Base-by-base conservation (phyloP, 2,329 filamentous ascomycete genomes). In the Xylaria sp. region DNA sequence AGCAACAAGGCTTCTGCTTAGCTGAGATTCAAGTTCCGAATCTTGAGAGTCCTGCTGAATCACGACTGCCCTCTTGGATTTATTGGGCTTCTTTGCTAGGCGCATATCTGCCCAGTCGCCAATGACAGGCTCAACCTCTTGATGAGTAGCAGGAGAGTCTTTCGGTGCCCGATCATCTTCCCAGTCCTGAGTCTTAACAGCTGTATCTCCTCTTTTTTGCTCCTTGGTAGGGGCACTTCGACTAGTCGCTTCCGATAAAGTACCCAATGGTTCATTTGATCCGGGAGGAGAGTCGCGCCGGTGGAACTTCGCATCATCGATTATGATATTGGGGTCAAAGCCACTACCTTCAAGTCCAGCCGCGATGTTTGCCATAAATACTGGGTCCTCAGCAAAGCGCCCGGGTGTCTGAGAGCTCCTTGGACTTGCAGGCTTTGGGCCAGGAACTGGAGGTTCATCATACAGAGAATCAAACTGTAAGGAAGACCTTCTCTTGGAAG, bases 281-380 rank as follows among this genome's bases (percentile, higher is more conserved):
- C 86, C 86, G 3, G 89, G 89, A 8, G 90, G 89, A 0, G 90
- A 91, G 62, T 88, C 86, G 33, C 91, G 88, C 60, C 84, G 85
- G 71, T 88, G 88, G 75, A 90, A 93, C 1, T 79, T 82, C 0
- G 88, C 87, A 73, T 93, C 86, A 55, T 92, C 83, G 43, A 91
- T 90, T 55, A 93, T 89, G 66, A 93, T 88, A 49, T 91, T 86
- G 4, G 90, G 88, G 74, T 92, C 86, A 71, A 94, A 93, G 0
- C 91, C 91, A 55, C 89, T 87, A n/a, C 89, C 86, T 75, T 90
- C 82, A 58, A 92, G 83, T 1, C 89, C 90, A 57, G 91, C 92
- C 66, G 91, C 90, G 56, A 93, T 80, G 2, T 87, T 89, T 33
- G 91, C 91, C 8, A 90, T 88, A 72, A 94, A 93, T 61, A 89